Conservation (phyloP, 2,329 filamentous ascomycete genomes). For the Cladosporium sp. region DNA sequence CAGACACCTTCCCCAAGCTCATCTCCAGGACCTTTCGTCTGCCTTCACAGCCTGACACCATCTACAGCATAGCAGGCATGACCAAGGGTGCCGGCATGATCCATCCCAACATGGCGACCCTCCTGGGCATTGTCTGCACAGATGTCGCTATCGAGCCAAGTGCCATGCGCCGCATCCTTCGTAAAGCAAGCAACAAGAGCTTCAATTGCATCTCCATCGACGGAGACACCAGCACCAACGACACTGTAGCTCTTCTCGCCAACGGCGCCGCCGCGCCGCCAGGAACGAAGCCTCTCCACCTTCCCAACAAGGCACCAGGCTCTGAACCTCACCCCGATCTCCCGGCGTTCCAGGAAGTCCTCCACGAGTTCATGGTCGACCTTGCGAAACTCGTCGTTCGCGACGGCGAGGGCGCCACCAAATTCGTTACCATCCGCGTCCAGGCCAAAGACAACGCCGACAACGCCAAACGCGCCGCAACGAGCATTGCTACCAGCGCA, state of each 20-base stretch:
- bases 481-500: conserved; percentile 82
- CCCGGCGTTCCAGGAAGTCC: conserved; percentile 62
- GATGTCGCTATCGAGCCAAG: conserved; percentile 73
- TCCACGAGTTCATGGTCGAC: conserved; percentile 75
- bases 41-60: conserved; percentile 68
- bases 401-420: conserved; percentile 95
- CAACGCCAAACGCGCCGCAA: conserved; percentile 72
- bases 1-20: conserved; percentile 96
- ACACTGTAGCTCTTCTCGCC: conserved; percentile 89
- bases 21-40: conserved; percentile 79
- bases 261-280: conserved; percentile 70
- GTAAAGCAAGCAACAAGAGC: conserved; percentile 70
- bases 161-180: conserved; percentile 66
- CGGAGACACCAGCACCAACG: conserved; percentile 95
- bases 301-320: not conserved
- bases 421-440: conserved; percentile 92
- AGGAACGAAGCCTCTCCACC: conserved; percentile 8
- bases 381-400: conserved; percentile 90
- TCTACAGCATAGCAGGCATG: conserved; percentile 87
- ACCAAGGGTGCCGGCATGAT: conserved; percentile 99
- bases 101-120: conserved; percentile 96
- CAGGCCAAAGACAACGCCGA: conserved; percentile 14
- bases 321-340: conserved; percentile 57
- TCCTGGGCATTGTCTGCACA: conserved; percentile 86
- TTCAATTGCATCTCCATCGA: conserved; percentile 98